Evolutionary conservation across 257 asterid genomes (phyloP).

Genomic region (Henckelia pumila): DNA sequence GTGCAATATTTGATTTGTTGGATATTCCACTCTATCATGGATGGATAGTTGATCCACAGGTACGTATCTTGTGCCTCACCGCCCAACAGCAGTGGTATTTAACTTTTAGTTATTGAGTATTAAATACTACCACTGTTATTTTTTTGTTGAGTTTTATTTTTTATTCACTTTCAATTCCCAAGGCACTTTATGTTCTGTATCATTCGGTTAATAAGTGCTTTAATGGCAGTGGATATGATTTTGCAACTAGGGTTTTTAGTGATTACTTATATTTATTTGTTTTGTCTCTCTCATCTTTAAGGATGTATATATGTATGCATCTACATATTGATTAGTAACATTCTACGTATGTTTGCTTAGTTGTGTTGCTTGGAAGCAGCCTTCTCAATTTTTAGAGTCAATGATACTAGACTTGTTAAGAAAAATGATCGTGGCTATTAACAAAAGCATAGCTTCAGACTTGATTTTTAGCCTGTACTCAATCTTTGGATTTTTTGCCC

Average conservation of each 20-base stretch:
- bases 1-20: conserved; percentile 93
- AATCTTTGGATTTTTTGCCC: background rate
- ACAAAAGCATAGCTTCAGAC: background rate
- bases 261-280: background rate
- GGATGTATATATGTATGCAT: background rate
- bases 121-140: background rate
- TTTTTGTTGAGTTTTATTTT: conserved; percentile 12
- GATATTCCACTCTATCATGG: conserved; percentile 98
- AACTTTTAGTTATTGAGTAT: conserved; percentile 8
- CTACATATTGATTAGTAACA: background rate
- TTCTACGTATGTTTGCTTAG: background rate
- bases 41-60: conserved; percentile 99
- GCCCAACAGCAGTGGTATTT: conserved; percentile 4
- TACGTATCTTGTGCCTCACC: conserved; percentile 30
- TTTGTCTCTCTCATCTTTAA: background rate
- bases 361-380: background rate
- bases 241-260: conserved; percentile 6
- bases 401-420: background rate
- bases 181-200: conserved; percentile 9
- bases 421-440: background rate
- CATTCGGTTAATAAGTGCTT: background rate
- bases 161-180: conserved; percentile 2
- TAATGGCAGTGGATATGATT: background rate
- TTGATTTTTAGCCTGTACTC: background rate
- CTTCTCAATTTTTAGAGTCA: background rate